Conservation (phyloP, 1,284 basidiomycete genomes). For the Tetrapyrgos nigripes region DNA sequence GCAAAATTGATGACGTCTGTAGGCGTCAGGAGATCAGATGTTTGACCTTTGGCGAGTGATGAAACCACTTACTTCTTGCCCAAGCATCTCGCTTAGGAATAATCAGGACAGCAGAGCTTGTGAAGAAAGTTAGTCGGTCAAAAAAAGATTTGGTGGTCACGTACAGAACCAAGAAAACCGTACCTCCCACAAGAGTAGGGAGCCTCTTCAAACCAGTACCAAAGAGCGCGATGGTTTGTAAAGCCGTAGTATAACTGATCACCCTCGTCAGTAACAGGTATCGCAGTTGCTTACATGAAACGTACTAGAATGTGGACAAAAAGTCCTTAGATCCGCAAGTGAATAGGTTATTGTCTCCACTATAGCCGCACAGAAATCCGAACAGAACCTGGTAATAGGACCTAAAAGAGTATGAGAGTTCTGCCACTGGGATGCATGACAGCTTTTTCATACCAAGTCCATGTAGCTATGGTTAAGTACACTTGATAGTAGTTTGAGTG, state of each 20-base stretch:
- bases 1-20: conserved; percentile 61
- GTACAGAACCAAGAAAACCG: conserved; percentile 56
- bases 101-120: conserved; percentile 48
- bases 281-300: conserved; percentile 6
- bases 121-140: background rate
- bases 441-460: conserved; percentile 58
- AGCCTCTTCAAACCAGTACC: conserved; percentile 66
- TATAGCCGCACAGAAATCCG: conserved; percentile 54
- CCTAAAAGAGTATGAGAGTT: conserved; percentile 30
- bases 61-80: conserved; percentile 44
- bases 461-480: conserved; percentile 52
- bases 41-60: background rate
- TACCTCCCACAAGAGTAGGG: conserved; percentile 55
- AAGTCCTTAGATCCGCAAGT: conserved; percentile 58
- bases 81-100: conserved; percentile 50
- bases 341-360: conserved; percentile 30
- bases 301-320: conserved; percentile 61
- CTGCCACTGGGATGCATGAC: too few species aligned
- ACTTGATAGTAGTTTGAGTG: conserved; percentile 56
- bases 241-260: conserved; percentile 62
- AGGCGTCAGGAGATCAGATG: background rate
- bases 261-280: conserved; percentile 4
- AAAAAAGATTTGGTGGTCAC: too few species aligned
- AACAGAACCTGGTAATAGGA: conserved; percentile 41
- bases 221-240: conserved; percentile 73